Conservation (phyloP, 2,329 filamentous ascomycete species). For the Tolypocladium cylindrosporum region DNA sequence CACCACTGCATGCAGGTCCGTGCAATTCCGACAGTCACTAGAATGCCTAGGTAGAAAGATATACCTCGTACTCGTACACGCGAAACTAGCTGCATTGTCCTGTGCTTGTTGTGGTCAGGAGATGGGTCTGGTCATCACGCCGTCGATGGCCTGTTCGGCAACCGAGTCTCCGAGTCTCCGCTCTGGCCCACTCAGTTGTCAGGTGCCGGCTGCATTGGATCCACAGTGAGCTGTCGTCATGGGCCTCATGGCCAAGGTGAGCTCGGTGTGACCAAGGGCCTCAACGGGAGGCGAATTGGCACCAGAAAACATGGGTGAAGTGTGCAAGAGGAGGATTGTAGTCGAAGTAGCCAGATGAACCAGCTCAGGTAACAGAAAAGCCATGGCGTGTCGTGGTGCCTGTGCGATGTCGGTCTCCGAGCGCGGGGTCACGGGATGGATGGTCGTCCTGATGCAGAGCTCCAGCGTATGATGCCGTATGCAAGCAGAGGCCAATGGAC, state of each 20-base stretch:
- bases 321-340: not conserved
- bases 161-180: constrained; percentile 1
- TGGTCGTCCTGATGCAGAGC: not conserved
- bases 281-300: not conserved
- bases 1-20: too few species aligned
- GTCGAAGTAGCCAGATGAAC: not conserved
- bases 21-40: too few species aligned
- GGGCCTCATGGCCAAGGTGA: constrained; percentile 5
- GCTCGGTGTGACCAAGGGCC: not conserved
- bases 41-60: too few species aligned
- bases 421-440: not conserved
- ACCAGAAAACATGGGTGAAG: not conserved
- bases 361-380: not conserved
- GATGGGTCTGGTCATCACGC: not conserved
- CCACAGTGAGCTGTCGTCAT: constrained; percentile 6
- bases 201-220: constrained; percentile 7
- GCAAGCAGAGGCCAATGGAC: not conserved
- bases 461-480: not conserved
- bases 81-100: too few species aligned
- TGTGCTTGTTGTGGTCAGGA: not conserved
- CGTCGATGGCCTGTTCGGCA: constrained; percentile 5
- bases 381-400: not conserved
- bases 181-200: constrained; percentile 5
- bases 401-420: not conserved
- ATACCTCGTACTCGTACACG: too few species aligned